phyloP scores from a whole-genome alignment of 805 yeast species.

The Dipodascus geniculatus region DNA sequence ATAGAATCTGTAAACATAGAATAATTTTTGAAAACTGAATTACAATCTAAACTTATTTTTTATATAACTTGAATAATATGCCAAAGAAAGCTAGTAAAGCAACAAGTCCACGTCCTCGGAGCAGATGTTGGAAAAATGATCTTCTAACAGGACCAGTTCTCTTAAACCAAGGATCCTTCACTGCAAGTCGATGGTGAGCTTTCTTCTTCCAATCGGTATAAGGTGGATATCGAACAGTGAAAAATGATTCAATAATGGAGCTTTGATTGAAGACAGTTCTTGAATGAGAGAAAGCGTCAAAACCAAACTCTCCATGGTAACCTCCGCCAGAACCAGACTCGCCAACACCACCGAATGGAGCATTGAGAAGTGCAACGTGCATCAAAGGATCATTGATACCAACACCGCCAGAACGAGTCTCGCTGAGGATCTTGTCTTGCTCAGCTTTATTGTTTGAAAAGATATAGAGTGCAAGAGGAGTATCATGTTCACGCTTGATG shows the following conservation, averaged over 20 bases:
- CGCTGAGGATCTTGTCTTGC: slow-evolving; percentile 35
- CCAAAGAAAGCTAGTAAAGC: not conserved
- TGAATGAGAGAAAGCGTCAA: slow-evolving; percentile 65
- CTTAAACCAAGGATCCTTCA: slow-evolving; percentile 27
- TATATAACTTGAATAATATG: not conserved
- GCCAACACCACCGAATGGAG: slow-evolving; percentile 93
- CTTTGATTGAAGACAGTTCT: slow-evolving; percentile 58
- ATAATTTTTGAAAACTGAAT: too few relatives aligned
- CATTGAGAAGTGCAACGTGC: slow-evolving; percentile 53
- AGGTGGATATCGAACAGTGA: slow-evolving; percentile 62
- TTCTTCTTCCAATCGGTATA: slow-evolving; percentile 27
- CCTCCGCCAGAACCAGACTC: slow-evolving; percentile 84
- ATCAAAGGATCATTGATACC: slow-evolving; percentile 59
- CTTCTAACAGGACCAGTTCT: slow-evolving; percentile 27
- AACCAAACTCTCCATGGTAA: slow-evolving; percentile 31
- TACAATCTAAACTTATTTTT: not conserved
- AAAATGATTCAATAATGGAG: slow-evolving; percentile 46
- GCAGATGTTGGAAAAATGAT: not conserved
- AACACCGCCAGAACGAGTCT: slow-evolving; percentile 62
- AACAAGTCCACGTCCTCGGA: not conserved
- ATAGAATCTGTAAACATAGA: too few relatives aligned
- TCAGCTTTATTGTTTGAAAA: slow-evolving; percentile 40
- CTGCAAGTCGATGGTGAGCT: slow-evolving; percentile 20
- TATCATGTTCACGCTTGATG: slow-evolving; percentile 42
- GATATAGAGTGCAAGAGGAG: slow-evolving; percentile 70